Evolutionary conservation across 148 eudicot species (phyloP).

Genomic region (Pharnaceum exiguum): DNA sequence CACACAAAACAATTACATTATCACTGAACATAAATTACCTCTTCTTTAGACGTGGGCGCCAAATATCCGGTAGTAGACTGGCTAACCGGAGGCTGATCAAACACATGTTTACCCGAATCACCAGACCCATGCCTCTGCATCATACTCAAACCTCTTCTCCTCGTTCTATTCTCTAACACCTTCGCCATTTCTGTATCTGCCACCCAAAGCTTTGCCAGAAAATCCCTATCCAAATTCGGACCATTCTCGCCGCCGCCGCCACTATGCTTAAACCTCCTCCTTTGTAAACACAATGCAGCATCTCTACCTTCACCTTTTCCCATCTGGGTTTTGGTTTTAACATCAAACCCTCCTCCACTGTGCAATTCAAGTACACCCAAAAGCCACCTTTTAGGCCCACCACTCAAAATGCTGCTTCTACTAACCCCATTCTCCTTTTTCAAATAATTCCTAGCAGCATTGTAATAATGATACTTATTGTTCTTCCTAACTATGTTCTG

Average conservation of each 20-base stretch:
- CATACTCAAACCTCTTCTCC: not conserved
- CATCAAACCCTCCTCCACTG: constrained; percentile 13
- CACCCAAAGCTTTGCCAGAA: constrained; percentile 62
- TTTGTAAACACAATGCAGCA: not conserved
- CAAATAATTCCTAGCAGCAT: not conserved
- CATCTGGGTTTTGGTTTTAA: constrained; percentile 16
- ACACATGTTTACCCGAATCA: constrained; percentile 13
- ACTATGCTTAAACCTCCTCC: constrained; percentile 31
- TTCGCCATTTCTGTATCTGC: constrained; percentile 45
- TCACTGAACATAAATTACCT: constrained; percentile 38
- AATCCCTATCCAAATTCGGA: constrained; percentile 57
- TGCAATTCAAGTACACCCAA: not conserved
- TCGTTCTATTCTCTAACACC: constrained; percentile 26
- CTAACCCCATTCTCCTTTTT: not conserved
- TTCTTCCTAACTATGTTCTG: constrained; percentile 7
- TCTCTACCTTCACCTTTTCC: not conserved
- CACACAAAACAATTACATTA: constrained; percentile 1
- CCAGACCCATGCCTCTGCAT: not conserved
- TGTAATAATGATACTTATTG: too few species aligned
- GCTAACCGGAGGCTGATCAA: constrained; percentile 75
- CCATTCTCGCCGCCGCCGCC: constrained; percentile 18
- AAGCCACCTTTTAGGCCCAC: constrained; percentile 1
- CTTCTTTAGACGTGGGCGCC: constrained; percentile 60
- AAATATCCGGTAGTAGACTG: constrained; percentile 55
- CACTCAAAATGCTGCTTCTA: not conserved